These are phyloP conservation scores for Phytophthora sojae DNA, from an alignment of 352 stramenopile species.

Conservation along the genomic window DNA sequence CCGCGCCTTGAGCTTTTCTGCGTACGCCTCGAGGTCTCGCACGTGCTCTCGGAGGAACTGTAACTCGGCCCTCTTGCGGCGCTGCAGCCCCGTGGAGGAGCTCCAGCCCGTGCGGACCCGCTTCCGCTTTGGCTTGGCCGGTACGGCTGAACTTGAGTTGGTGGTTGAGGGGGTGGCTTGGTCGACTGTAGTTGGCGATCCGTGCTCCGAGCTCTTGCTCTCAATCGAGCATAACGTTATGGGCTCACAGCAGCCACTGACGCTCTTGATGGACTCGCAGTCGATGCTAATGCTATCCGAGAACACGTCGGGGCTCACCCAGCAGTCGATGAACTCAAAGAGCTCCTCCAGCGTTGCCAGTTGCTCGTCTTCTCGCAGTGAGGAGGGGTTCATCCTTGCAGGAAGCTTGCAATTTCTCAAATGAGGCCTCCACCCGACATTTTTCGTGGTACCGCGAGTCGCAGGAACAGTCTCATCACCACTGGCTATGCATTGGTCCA, in stretches of 20 bases:
- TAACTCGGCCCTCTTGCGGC: constrained; percentile 37
- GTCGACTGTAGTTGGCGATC: constrained; percentile 10
- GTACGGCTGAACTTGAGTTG: background rate
- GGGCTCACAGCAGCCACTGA: background rate
- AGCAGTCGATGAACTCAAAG: constrained; percentile 41
- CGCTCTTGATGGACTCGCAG: background rate
- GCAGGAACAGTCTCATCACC: background rate
- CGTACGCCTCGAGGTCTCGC: constrained; percentile 27
- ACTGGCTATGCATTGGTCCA: constrained; percentile 12
- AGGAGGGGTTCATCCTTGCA: constrained; percentile 15
- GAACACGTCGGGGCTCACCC: constrained; percentile 14
- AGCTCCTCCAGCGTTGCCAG: constrained; percentile 33
- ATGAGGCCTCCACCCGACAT: constrained; percentile 2
- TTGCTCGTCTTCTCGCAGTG: constrained; percentile 13
- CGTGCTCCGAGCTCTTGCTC: background rate
- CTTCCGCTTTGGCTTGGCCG: constrained; percentile 29
- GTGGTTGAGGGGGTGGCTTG: background rate
- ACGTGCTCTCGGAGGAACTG: constrained; percentile 30
- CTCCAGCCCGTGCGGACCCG: constrained; percentile 33
- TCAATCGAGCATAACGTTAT: background rate
- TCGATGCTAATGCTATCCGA: background rate
- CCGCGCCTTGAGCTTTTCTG: constrained; percentile 24
- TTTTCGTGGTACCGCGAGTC: background rate
- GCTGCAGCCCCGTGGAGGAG: constrained; percentile 35
- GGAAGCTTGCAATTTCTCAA: constrained; percentile 6